phyloP scores from a whole-genome alignment of 805 yeast species.

The Ogataea glucozyma region DNA sequence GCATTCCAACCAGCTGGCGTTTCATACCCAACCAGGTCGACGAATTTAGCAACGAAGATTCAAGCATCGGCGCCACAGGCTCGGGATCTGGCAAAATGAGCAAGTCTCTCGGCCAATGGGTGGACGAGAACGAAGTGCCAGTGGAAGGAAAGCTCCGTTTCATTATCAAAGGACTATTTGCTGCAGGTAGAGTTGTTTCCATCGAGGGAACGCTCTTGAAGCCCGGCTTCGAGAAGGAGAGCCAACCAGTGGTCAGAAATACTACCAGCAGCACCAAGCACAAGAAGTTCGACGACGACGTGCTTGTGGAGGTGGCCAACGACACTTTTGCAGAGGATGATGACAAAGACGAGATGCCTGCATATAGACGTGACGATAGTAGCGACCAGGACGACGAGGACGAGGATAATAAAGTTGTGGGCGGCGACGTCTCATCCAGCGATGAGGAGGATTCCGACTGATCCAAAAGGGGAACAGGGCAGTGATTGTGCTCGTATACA shows the following conservation, averaged over 20 bases:
- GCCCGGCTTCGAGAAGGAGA: slow-evolving; percentile 57
- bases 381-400: slow-evolving; percentile 28
- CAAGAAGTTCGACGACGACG: slow-evolving; percentile 41
- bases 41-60: slow-evolving; percentile 38
- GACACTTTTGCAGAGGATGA: slow-evolving; percentile 18
- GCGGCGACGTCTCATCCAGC: slow-evolving; percentile 26
- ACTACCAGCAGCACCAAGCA: slow-evolving; percentile 30
- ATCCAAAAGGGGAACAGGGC: slow-evolving; percentile 3
- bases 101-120: slow-evolving; percentile 81
- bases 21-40: slow-evolving; percentile 81
- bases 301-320: slow-evolving; percentile 12
- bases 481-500: too few relatives aligned
- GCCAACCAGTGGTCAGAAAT: slow-evolving; percentile 50
- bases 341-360: slow-evolving; percentile 26
- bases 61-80: slow-evolving; percentile 3
- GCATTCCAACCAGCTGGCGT: slow-evolving; percentile 84
- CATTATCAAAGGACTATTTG: slow-evolving; percentile 68
- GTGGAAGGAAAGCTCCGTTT: slow-evolving; percentile 83
- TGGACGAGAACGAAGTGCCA: slow-evolving; percentile 68
- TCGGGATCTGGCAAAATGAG: slow-evolving; percentile 20
- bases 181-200: slow-evolving; percentile 79
- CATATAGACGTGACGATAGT: slow-evolving; percentile 21
- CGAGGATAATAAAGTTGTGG: slow-evolving; percentile 30
- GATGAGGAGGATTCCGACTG: slow-evolving; percentile 18
- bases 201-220: slow-evolving; percentile 81